Evolutionary conservation across 2,329 filamentous ascomycete genomes (phyloP).

Genomic region (Aspergillus tubingensis): DNA sequence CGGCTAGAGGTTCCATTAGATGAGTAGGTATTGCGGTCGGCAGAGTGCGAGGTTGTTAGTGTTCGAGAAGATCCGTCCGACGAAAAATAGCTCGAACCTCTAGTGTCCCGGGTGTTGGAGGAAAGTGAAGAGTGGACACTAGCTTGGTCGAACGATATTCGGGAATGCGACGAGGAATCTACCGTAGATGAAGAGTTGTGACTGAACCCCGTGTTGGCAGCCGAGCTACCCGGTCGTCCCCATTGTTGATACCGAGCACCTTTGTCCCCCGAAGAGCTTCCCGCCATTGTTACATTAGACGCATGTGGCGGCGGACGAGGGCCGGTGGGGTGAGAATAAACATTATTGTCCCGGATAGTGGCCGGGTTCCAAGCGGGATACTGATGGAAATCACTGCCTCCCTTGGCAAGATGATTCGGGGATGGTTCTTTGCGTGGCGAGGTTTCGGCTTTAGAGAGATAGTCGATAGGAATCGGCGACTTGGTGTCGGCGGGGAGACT

Average conservation of each 20-base stretch:
- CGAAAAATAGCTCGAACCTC: slow-evolving; percentile 59
- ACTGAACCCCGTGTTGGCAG: slow-evolving; percentile 54
- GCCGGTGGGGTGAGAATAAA: slow-evolving; percentile 60
- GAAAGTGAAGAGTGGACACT: slow-evolving; percentile 65
- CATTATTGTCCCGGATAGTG: slow-evolving; percentile 49
- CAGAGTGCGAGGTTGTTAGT: slow-evolving; percentile 40
- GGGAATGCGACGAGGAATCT: slow-evolving; percentile 55
- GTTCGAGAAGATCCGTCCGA: slow-evolving; percentile 54
- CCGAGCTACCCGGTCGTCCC: slow-evolving; percentile 63
- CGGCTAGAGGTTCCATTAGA: slow-evolving; percentile 30
- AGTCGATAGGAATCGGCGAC: slow-evolving; percentile 72
- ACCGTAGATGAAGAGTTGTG: slow-evolving; percentile 61
- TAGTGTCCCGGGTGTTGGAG: slow-evolving; percentile 60
- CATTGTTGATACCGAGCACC: slow-evolving; percentile 77
- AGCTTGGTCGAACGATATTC: slow-evolving; percentile 64
- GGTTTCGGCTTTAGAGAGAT: slow-evolving; percentile 67
- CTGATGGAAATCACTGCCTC: slow-evolving; percentile 78
- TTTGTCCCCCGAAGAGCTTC: slow-evolving; percentile 68
- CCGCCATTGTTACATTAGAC: slow-evolving; percentile 64
- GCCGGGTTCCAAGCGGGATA: slow-evolving; percentile 73
- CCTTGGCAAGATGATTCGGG: slow-evolving; percentile 81
- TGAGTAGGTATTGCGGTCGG: slow-evolving; percentile 35
- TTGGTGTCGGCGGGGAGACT: slow-evolving; percentile 64
- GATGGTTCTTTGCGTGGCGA: slow-evolving; percentile 67
- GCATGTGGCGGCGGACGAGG: slow-evolving; percentile 61